A percentile compares a stretch with the other conserved stretches of the same genome.
These are phyloP conservation scores for Allium fistulosum DNA, from an alignment of 106 monocot genomes.

Conservation along the genomic window DNA sequence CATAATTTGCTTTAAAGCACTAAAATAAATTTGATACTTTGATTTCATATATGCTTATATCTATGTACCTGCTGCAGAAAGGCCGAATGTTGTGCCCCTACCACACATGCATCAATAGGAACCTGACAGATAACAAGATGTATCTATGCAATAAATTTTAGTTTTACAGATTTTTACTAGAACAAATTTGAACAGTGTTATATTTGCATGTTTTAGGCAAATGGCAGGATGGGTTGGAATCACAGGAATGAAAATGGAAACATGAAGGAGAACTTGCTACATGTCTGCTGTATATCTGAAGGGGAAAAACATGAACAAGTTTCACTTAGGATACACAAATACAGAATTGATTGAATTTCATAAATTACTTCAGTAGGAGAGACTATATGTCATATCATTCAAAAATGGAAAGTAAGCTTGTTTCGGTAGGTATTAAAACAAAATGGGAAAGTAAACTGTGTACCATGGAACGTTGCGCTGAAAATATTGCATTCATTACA, in stretches of 20 bases:
- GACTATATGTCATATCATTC: neutral
- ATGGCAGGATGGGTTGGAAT: too few species aligned
- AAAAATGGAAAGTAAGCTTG: neutral
- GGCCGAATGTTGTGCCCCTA: constrained; percentile 85
- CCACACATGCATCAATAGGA: constrained; percentile 90
- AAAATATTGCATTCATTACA: constrained; percentile 99
- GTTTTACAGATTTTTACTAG: neutral
- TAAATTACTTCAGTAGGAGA: neutral
- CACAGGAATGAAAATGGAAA: too few species aligned
- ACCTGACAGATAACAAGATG: constrained; percentile 41
- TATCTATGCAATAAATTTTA: constrained; percentile 6
- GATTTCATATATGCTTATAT: too few species aligned
- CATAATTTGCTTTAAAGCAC: neutral
- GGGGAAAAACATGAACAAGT: too few species aligned
- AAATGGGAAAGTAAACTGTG: neutral
- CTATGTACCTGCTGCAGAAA: constrained; percentile 85
- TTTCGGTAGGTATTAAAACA: neutral
- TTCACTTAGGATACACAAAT: too few species aligned
- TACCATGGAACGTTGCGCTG: constrained; percentile 95
- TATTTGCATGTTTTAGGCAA: too few species aligned
- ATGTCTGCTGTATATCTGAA: too few species aligned
- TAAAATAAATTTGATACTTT: too few species aligned
- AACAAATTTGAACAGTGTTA: too few species aligned
- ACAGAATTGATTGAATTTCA: neutral
- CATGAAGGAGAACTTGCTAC: too few species aligned